Evolutionary conservation across 352 stramenopile genomes (phyloP).

Genomic region (Globisporangium camurandrum): DNA sequence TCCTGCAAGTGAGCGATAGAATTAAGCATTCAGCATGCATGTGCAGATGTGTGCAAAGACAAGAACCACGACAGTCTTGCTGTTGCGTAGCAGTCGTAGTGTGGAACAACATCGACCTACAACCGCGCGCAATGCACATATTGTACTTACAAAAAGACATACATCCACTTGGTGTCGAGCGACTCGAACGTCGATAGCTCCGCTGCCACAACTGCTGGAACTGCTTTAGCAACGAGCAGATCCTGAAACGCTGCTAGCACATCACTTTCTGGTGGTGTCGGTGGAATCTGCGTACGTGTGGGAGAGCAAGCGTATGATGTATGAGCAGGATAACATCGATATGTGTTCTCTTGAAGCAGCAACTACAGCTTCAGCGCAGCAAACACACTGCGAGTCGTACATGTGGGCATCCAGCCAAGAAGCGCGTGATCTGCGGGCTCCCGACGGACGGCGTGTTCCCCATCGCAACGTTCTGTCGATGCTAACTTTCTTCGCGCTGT

Average conservation of each 20-base stretch:
- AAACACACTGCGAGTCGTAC: too few relatives aligned
- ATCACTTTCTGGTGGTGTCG: slow-evolving; percentile 23
- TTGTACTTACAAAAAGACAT: slow-evolving; percentile 49
- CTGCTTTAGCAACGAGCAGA: slow-evolving; percentile 24
- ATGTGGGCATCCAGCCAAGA: slow-evolving; percentile 50
- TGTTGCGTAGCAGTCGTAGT: too few relatives aligned
- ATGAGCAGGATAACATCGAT: neutral
- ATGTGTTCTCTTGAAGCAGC: neutral
- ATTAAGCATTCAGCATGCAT: neutral
- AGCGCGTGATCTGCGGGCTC: slow-evolving; percentile 23
- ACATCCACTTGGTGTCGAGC: slow-evolving; percentile 60
- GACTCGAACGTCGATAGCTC: slow-evolving; percentile 40
- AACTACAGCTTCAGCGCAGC: too few relatives aligned
- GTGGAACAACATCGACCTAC: too few relatives aligned
- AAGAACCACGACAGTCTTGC: too few relatives aligned
- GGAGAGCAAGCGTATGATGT: neutral
- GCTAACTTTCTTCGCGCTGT: too few relatives aligned
- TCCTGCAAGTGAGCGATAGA: too few relatives aligned
- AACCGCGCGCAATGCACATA: too few relatives aligned
- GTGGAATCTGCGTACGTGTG: slow-evolving; percentile 31
- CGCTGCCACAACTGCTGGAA: slow-evolving; percentile 19
- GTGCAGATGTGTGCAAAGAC: too few relatives aligned
- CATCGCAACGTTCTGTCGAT: slow-evolving; percentile 28
- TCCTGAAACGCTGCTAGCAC: slow-evolving; percentile 38
- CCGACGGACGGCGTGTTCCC: slow-evolving; percentile 37